Evolutionary conservation across 495 filamentous ascomycete species (phyloP), one percentile per base, ranked within the genome.

Genomic region (Aspergillus homomorphus): DNA sequence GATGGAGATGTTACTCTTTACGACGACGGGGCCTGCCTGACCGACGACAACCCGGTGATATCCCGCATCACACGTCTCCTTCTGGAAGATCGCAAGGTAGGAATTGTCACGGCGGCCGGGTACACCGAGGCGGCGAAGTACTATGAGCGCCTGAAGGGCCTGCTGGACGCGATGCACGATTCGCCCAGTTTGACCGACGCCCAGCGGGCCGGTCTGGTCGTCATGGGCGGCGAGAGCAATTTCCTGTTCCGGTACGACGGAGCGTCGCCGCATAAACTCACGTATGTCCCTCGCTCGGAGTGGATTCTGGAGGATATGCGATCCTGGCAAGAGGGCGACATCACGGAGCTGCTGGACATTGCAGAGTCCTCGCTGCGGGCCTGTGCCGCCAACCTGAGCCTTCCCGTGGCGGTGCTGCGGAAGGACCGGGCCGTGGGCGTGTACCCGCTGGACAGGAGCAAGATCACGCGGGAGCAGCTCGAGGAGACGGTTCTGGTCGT

Each of bases 1-100:
- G 94, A 98, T 70, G 95, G 95, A 68, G 95, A 98, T 66, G 91
- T 98, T 14, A 98, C 95, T 6, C 83, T 98, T 41, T 98, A 98
- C 70, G 91, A 96, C 61, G 93, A 98, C 66, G 95, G 93, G 12
- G 77, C 90, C 62, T 89, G 83, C 59, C 79, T 98, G 44, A 84
- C 82, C 33, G 68, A 82, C 2, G 77, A 81, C 19, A 95, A 87
- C 71, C 87, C 90, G 0, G 87, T 96, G 14, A 91, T 98, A 55
- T 70, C 85, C 0, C 84, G 89, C 6, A 85, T 98, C 43, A 70
- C 96, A 15, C 77, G 79, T n/a, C 75, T 91, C 3, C 75, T 91
- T 30, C 59, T 60, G 9, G 77, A 75, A 46, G 83, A 78, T 4
- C 85, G 88, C 60, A 87, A 88, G 61, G 84, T 98, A 56, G 95